Base-by-base conservation (phyloP, 2,329 filamentous ascomycete genomes). In the Aspergillus costaricaensis region DNA sequence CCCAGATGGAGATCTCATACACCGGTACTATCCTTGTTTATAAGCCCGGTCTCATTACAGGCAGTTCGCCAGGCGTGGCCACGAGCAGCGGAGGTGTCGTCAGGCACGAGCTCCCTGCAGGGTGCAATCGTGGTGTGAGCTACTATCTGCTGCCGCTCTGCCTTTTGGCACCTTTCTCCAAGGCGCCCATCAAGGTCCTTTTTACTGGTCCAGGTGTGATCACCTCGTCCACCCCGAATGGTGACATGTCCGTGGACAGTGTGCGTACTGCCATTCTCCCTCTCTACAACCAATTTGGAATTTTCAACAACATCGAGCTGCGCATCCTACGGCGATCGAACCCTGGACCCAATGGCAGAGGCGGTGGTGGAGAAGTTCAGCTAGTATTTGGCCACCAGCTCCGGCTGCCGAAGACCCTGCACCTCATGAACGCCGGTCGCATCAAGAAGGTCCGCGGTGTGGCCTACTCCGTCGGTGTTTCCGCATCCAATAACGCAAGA, bases 1-100 rank as follows among this genome's bases (percentile, higher is more conserved):
- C 91, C 60, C 88, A 90, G 58, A 92, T 98, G 80, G 93, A 97
- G 72, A 96, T 99, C 68, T 96, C 92, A 10, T 95, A 96, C 80
- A 97, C 92, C 1, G 95, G 95, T 73, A 98, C 95, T 0, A 93
- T 92, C 1, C 86, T 99, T 58, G 89, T 93, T 39, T 99, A 96
- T 79, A 90, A 91, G 66, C 95, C 95, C 0, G 95, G 95, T 38
- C 82, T 99, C 43, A 96, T 99, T 70, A 95, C 92, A 0, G 95
- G 95, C 63, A 90, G 88, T 50, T 87, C 90, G 23, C 83, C 90
- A 19, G 92, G 91, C 17, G 84, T 88, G 53, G 91, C 91, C 69
- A 88, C 91, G 39, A 82, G 75, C 43, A 82, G 75, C 61, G 76
- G 87, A 69, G 91, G 94, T 68, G 85, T 96, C 41, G 87, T 98